phyloP scores from a whole-genome alignment of 2,329 filamentous ascomycete genomes.

The Cercospora citrullina region DNA sequence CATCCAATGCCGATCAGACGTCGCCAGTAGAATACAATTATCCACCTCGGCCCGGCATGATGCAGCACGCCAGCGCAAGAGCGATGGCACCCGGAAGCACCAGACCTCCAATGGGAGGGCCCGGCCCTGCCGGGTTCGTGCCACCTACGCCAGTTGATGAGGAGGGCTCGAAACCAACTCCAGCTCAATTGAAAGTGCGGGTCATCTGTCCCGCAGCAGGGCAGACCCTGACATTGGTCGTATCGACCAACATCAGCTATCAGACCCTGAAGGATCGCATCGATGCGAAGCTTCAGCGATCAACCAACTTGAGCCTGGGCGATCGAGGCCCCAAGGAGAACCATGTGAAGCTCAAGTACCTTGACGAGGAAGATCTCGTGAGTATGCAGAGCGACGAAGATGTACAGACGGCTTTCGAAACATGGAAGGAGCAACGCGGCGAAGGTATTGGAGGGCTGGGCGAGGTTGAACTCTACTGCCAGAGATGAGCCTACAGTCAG shows the following conservation, averaged over 20 bases:
- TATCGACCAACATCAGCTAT: constrained; percentile 92
- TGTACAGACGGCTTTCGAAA: constrained; percentile 91
- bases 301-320: constrained; percentile 80
- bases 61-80: constrained; percentile 37
- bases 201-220: constrained; percentile 77
- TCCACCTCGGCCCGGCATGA: constrained; percentile 22
- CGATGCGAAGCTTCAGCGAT: constrained; percentile 87
- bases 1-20: constrained; percentile 24
- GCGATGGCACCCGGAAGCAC: constrained; percentile 43
- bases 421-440: constrained; percentile 79
- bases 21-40: constrained; percentile 28
- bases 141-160: constrained; percentile 24
- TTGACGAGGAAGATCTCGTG: constrained; percentile 90
- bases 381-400: constrained; percentile 95
- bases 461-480: constrained; percentile 86
- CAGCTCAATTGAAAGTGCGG: constrained; percentile 87
- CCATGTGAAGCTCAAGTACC: constrained; percentile 82
- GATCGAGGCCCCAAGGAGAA: constrained; percentile 53
- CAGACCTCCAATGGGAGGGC: constrained; percentile 23
- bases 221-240: constrained; percentile 93
- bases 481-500: constrained; percentile 45
- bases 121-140: constrained; percentile 20
- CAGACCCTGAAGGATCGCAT: constrained; percentile 92
- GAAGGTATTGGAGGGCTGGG: constrained; percentile 67
- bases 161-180: constrained; percentile 52